Base-by-base conservation (phyloP, 2,329 filamentous ascomycete species). In the Paecilomyces dactylethromorphus region DNA sequence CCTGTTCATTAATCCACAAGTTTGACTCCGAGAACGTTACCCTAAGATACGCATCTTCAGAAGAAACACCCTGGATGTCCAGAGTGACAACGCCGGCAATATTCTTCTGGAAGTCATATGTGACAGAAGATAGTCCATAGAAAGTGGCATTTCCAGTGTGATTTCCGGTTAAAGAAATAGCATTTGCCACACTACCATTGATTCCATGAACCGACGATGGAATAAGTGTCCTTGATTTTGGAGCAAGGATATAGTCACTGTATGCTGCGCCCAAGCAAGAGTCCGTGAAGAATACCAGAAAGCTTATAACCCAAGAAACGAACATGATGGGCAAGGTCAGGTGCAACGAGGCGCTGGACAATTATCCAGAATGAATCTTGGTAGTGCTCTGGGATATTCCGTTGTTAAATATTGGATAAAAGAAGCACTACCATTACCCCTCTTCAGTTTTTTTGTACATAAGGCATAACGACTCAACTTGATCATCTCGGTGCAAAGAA, bases 1-100 rank as follows among this genome's bases (percentile, higher is more conserved):
- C 74, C 29, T 74, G 63, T 3, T 72, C 74, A 39, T 75, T 81
- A 53, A 84, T 79, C 79, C 79, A 84, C 1, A 81, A 62, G 24
- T 62, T 71, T 1, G 69, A 72, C 59, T 79, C 75, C 0, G 71
- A 72, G 58, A 76, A 79, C 2, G 71, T 74, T 7, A 78, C 59
- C 4, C 75, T 75, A 7, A 79, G 64, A n/a, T 69, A 72, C 10
- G 69, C 70, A 55, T 65, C 60, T 0, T 63, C 26, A 2, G 69
- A 65, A 0, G 65, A 66, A 1, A 61, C 57, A 1, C 59, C 58
- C 3, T 54, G 11, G 26, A 76, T 66, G 5, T 66, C 68, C 10
- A 78, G 64, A 1, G 69, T 70, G 8, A 77, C 74, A 1, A 73
- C 62, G 26, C 76, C 75, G 0, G 66, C 76, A 11, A 77, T 69